Evolutionary conservation across 495 filamentous ascomycete genomes (phyloP), one percentile per base, ranked within the genome.

Genomic region (Bombardia bombarda): DNA sequence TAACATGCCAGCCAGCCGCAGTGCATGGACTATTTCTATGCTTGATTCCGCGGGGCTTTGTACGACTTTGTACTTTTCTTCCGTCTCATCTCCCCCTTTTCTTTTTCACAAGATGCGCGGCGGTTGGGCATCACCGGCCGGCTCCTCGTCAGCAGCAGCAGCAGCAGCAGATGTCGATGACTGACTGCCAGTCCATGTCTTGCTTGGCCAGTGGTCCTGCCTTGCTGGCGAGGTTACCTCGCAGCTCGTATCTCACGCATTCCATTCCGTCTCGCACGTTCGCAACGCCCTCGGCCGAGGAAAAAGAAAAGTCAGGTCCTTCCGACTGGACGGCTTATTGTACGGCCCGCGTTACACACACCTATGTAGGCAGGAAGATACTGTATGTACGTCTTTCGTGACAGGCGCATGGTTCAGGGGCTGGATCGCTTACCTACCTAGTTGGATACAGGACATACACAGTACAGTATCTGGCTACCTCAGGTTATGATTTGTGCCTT

Each of bases 241-340:
- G 50, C 53, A 53, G 53, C 46, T 56, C 53, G 50, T 56, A 53
- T 56, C 38, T 44, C 22, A 28, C 26, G 26, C 26, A 28, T 28
- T 26, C 13, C 26, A 13, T 30, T 26, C 13, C 26, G 26, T 30
- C 40, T 42, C 28, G 16, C 32, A 34, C 32, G 17, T 17, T 16
- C 12, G 18, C 9, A 37, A 18, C 6, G 18, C 18, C 1, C 33
- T 17, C 14, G 14, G 19, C 34, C 26, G 17, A 23, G 16, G 32
- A 14, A 24, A 8, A 32, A 42, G 12, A 36, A n/a, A 25, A 26
- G 38, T 24, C 41, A 43, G 3, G 2, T 49, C 10, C 17, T 39
- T 26, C 49, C 40, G 41, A 35, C 24, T 47, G 31, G 43, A 23
- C 31, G 16, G 28, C 26, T 19, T 7, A n/a, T 22, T 40, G n/a